phyloP scores from a whole-genome alignment of 2,329 filamentous ascomycete genomes.

The Didymella sp. region DNA sequence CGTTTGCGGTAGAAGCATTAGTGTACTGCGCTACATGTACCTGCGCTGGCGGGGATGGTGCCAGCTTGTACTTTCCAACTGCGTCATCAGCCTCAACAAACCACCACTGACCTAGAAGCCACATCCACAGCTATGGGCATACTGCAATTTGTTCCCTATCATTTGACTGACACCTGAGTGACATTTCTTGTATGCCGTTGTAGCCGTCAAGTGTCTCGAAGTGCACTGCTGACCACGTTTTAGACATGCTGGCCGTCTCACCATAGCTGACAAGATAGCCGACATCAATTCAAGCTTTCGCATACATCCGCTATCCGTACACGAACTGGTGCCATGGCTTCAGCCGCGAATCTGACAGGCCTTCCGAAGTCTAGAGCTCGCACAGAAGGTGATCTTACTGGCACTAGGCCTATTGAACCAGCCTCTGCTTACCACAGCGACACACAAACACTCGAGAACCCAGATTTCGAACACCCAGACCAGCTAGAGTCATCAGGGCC shows the following conservation, averaged over 20 bases:
- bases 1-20: not conserved
- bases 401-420: constrained; percentile 15
- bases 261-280: constrained; percentile 5
- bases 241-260: constrained; percentile 11
- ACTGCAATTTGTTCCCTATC: not conserved
- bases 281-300: constrained; percentile 13
- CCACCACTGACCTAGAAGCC: not conserved
- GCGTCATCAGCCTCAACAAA: constrained; percentile 25
- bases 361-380: constrained; percentile 43
- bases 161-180: not conserved
- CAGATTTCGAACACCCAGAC: constrained; percentile 37
- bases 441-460: constrained; percentile 15
- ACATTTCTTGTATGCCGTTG: constrained; percentile 7
- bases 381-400: constrained; percentile 7
- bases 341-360: constrained; percentile 38
- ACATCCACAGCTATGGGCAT: not conserved
- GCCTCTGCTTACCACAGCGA: not conserved
- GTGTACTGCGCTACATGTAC: not conserved
- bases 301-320: constrained; percentile 10
- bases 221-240: constrained; percentile 8
- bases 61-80: constrained; percentile 10
- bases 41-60: constrained; percentile 6
- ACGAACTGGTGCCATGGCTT: constrained; percentile 28
- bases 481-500: constrained; percentile 35
- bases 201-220: constrained; percentile 10